These are phyloP conservation scores for Discostella pseudostelligera DNA, from an alignment of 108 stramenopile species.

Conservation along the genomic window DNA sequence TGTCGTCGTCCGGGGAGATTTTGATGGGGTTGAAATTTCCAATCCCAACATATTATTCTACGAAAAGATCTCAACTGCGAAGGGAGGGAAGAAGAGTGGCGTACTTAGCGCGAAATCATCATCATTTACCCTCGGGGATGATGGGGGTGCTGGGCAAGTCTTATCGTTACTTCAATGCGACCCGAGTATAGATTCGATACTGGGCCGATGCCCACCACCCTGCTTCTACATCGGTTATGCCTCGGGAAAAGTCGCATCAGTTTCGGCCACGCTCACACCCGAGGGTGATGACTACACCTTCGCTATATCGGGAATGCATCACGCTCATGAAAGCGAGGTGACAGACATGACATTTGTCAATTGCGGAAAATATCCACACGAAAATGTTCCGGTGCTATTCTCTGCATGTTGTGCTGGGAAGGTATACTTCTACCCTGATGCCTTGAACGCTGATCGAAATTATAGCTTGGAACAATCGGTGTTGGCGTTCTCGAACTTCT, in stretches of 20 bases:
- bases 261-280: conserved; percentile 19
- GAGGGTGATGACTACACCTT: conserved; percentile 17
- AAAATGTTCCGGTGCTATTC: conserved; percentile 5
- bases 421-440: conserved; percentile 32
- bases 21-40: conserved; percentile 32
- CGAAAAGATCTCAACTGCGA: not conserved
- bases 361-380: not conserved
- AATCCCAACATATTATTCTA: conserved; percentile 10
- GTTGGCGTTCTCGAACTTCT: conserved; percentile 24
- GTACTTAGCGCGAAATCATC: too few relatives aligned
- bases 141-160: conserved; percentile 32
- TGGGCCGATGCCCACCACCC: conserved; percentile 1
- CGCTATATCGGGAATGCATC: conserved; percentile 7
- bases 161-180: conserved; percentile 38
- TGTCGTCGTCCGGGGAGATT: conserved; percentile 33
- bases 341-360: conserved; percentile 27
- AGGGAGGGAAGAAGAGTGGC: not conserved
- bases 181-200: not conserved
- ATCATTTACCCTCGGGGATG: conserved; percentile 17
- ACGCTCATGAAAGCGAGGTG: conserved; percentile 35
- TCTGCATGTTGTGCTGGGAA: conserved; percentile 25
- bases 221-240: conserved; percentile 40
- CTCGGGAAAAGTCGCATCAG: conserved; percentile 35
- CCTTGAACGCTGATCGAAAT: conserved; percentile 10
- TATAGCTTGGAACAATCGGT: conserved; percentile 25